A percentile compares a stretch with the other conserved stretches of the same genome.
Conservation (phyloP, 805 yeast genomes). For the Ogataea nitratoaversa region DNA sequence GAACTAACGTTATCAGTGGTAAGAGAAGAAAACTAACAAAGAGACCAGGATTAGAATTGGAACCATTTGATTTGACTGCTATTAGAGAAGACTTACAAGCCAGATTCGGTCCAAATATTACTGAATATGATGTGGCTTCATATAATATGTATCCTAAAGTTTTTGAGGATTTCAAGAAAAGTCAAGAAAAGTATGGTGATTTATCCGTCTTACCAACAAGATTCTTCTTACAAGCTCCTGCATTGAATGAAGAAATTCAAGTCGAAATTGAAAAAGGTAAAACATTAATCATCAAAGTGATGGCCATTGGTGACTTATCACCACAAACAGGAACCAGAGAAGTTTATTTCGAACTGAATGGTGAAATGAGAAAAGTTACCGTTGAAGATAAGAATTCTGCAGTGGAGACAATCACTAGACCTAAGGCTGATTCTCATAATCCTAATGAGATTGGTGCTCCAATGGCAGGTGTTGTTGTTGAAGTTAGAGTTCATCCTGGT, state of each 20-base stretch:
- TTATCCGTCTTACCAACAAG: slow-evolving; percentile 91
- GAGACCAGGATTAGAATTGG: slow-evolving; percentile 89
- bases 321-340: slow-evolving; percentile 87
- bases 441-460: slow-evolving; percentile 96
- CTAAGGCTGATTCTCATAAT: slow-evolving; percentile 84
- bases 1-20: slow-evolving; percentile 85
- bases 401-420: slow-evolving; percentile 78
- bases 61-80: slow-evolving; percentile 73
- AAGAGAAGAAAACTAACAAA: slow-evolving; percentile 85
- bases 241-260: slow-evolving; percentile 79
- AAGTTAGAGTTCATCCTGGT: slow-evolving; percentile 86
- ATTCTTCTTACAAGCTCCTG: slow-evolving; percentile 83
- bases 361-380: slow-evolving; percentile 95
- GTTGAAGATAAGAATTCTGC: slow-evolving; percentile 85
- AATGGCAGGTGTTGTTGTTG: slow-evolving; percentile 98
- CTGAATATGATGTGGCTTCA: slow-evolving; percentile 89
- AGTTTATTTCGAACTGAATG: slow-evolving; percentile 96
- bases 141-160: slow-evolving; percentile 98
- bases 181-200: slow-evolving; percentile 79
- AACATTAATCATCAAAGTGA: slow-evolving; percentile 80
- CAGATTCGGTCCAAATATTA: slow-evolving; percentile 70
- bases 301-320: slow-evolving; percentile 89
- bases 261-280: slow-evolving; percentile 95
- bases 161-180: slow-evolving; percentile 78
- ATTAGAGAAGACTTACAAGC: slow-evolving; percentile 70